Evolutionary conservation across 2,329 filamentous ascomycete species (phyloP).

Genomic region (Coleophoma crateriformis): DNA sequence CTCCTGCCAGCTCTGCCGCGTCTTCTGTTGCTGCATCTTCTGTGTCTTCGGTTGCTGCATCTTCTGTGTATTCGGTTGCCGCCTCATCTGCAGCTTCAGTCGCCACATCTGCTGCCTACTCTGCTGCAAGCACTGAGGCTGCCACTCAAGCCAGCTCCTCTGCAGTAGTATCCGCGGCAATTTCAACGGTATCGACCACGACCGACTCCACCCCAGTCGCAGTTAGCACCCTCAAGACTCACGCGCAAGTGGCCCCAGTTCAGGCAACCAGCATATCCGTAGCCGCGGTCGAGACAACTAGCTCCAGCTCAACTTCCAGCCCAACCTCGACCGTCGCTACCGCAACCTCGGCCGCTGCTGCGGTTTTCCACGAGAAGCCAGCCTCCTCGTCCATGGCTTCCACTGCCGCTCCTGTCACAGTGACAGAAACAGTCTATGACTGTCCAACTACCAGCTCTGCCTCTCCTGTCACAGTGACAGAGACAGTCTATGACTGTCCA

Average conservation of each 20-base stretch:
- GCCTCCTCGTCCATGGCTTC: background rate
- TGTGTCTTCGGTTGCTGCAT: background rate
- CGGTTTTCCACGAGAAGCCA: background rate
- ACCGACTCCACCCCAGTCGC: no score
- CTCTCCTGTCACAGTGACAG: background rate
- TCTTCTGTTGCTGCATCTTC: background rate
- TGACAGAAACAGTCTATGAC: background rate
- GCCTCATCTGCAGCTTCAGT: background rate
- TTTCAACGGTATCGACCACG: no score
- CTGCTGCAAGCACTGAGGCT: no score
- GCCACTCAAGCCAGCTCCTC: no score
- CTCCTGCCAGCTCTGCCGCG: background rate
- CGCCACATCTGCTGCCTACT: no score
- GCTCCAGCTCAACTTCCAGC: background rate
- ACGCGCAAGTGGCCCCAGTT: background rate
- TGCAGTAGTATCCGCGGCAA: no score
- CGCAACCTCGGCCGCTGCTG: background rate
- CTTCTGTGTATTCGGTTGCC: background rate
- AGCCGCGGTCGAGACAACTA: background rate
- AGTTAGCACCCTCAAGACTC: no score
- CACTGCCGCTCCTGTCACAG: background rate
- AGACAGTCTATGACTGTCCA: background rate
- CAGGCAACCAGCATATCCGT: background rate
- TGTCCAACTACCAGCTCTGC: background rate
- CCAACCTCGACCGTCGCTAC: background rate